phyloP scores from a whole-genome alignment of 805 yeast genomes.

The Pichia kluyveri region DNA sequence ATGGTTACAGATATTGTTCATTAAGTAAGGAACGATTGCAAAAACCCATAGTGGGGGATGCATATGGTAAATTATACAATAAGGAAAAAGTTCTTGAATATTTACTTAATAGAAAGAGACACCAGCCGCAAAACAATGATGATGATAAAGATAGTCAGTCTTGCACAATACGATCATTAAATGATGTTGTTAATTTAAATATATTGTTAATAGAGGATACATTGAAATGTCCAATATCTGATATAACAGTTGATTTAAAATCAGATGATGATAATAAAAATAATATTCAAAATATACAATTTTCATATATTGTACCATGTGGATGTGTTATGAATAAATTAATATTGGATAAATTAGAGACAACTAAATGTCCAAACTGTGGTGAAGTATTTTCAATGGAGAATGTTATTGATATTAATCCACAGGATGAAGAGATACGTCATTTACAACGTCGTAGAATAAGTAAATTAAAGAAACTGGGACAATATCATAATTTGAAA shows the following conservation, averaged over 20 bases:
- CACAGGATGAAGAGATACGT: constrained; percentile 6
- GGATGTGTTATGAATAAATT: constrained; percentile 32
- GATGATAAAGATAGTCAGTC: not conserved
- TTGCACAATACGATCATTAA: constrained; percentile 1
- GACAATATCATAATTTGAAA: constrained; percentile 31
- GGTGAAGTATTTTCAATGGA: constrained; percentile 9
- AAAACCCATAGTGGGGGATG: constrained; percentile 60
- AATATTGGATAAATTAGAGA: constrained; percentile 2
- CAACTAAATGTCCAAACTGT: constrained; percentile 35
- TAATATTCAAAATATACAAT: constrained; percentile 14
- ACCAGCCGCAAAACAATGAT: not conserved
- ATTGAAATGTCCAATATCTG: constrained; percentile 32
- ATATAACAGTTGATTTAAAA: constrained; percentile 26
- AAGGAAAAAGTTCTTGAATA: constrained; percentile 55
- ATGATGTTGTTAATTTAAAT: constrained; percentile 27
- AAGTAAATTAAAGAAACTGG: constrained; percentile 13
- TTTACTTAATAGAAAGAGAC: constrained; percentile 23
- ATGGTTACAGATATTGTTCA: constrained; percentile 40
- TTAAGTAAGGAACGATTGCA: constrained; percentile 33
- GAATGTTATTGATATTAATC: constrained; percentile 28
- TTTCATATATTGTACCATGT: constrained; percentile 39
- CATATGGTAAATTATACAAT: constrained; percentile 53
- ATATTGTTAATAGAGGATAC: constrained; percentile 11
- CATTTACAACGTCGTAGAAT: constrained; percentile 3
- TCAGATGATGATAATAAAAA: constrained; percentile 13